Conservation (phyloP, 768 basidiomycete species). For the Serendipita sp. region DNA sequence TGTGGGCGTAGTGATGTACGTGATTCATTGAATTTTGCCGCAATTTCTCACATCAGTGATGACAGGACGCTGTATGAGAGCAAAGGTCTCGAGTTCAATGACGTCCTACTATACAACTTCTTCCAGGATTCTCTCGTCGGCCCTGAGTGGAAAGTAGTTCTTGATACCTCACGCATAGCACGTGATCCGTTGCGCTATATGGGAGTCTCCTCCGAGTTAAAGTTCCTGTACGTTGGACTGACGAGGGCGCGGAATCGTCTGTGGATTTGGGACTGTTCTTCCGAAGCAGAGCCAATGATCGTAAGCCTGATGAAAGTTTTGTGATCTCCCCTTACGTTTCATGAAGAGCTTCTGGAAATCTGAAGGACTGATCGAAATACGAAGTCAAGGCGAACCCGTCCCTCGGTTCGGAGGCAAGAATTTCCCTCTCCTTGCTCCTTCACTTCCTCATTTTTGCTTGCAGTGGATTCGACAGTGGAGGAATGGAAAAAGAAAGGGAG, state of each 20-base stretch:
- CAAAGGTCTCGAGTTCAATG: constrained; percentile 54
- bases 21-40: too few species aligned
- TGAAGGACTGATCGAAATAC: constrained; percentile 31
- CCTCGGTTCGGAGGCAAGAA: constrained; percentile 32
- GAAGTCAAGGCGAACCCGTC: constrained; percentile 31
- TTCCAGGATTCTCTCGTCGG: constrained; percentile 47
- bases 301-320: constrained; percentile 22
- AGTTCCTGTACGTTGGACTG: constrained; percentile 53
- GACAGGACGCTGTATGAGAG: constrained; percentile 41
- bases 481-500: constrained; percentile 32
- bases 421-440: too few species aligned
- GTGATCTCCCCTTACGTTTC: neutral
- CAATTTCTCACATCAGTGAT: too few species aligned
- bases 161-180: constrained; percentile 31
- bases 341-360: constrained; percentile 37
- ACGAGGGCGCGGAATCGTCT: constrained; percentile 54
- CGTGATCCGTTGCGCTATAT: constrained; percentile 38
- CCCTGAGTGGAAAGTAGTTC: constrained; percentile 44
- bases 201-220: constrained; percentile 49
- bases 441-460: neutral
- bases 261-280: constrained; percentile 52
- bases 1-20: constrained; percentile 23
- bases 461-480: constrained; percentile 30
- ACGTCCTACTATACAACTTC: constrained; percentile 60
- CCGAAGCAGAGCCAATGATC: constrained; percentile 40